Conservation (phyloP, 2,329 filamentous ascomycete species). For the Cladosporium sp. region DNA sequence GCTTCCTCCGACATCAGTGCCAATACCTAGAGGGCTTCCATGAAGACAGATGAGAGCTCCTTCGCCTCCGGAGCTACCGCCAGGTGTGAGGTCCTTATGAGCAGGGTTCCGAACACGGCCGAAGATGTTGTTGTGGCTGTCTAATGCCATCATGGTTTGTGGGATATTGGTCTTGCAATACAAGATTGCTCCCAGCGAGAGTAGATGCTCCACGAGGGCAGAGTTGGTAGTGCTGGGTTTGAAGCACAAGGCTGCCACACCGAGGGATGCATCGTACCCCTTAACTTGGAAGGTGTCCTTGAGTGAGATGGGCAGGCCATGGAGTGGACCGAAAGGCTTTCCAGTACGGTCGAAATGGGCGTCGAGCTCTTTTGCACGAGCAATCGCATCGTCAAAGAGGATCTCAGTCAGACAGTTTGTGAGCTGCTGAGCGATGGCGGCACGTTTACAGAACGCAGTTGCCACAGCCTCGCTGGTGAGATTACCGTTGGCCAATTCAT, state of each 20-base stretch:
- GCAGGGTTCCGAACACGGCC: conserved; percentile 45
- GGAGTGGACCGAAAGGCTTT: conserved; percentile 39
- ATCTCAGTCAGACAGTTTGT: conserved; percentile 42
- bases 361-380: conserved; percentile 36
- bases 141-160: conserved; percentile 47
- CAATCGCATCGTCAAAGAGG: conserved; percentile 32
- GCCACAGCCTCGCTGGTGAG: conserved; percentile 34
- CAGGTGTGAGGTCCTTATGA: conserved; percentile 44
- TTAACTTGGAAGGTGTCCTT: conserved; percentile 33
- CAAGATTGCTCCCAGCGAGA: conserved; percentile 42
- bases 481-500: conserved; percentile 30
- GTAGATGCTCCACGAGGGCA: conserved; percentile 38
- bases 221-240: conserved; percentile 35
- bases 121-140: conserved; percentile 48
- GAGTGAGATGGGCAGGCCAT: conserved; percentile 34
- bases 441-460: conserved; percentile 42
- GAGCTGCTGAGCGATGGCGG: conserved; percentile 43
- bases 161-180: conserved; percentile 52
- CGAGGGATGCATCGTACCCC: conserved; percentile 35
- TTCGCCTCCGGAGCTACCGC: conserved; percentile 49
- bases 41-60: conserved; percentile 45
- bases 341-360: conserved; percentile 31
- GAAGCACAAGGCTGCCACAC: conserved; percentile 39
- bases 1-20: conserved; percentile 50
- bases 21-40: conserved; percentile 46